These are phyloP conservation scores for Carex pumila DNA, from an alignment of 176 grass and related monocot genomes.

Conservation along the genomic window DNA sequence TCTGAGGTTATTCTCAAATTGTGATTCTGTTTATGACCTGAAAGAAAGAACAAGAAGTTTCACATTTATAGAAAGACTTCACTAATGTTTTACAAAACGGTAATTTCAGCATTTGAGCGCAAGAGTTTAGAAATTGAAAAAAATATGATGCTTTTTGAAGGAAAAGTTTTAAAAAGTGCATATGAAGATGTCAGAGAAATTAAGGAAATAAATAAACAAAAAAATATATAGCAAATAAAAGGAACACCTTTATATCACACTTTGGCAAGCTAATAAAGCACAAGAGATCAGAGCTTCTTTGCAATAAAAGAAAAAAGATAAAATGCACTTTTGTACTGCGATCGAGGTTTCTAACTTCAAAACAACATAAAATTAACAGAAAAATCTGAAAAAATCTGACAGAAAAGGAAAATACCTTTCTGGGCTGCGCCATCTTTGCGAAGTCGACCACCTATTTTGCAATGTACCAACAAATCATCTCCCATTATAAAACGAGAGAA, in stretches of 20 bases:
- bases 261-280: neutral
- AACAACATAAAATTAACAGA: neutral
- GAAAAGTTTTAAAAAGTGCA: neutral
- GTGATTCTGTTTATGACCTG: slow-evolving; percentile 12
- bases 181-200: neutral
- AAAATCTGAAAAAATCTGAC: neutral
- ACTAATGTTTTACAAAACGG: neutral
- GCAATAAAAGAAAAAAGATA: neutral
- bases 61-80: neutral
- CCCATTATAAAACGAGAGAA: neutral
- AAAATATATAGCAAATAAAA: neutral
- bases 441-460: neutral
- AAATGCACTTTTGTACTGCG: neutral
- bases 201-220: slow-evolving; percentile 3
- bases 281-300: neutral
- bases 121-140: neutral
- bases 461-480: slow-evolving; percentile 11
- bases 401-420: slow-evolving; percentile 12
- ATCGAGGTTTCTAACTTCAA: neutral
- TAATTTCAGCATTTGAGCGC: neutral
- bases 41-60: neutral
- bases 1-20: neutral
- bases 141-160: neutral
- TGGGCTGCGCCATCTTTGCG: neutral
- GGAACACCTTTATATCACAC: neutral